Percentiles rank a stretch among this genome's conserved stretches.
phyloP scores from a whole-genome alignment of 116 monocot genomes.

The Phalaenopsis hybrid region DNA sequence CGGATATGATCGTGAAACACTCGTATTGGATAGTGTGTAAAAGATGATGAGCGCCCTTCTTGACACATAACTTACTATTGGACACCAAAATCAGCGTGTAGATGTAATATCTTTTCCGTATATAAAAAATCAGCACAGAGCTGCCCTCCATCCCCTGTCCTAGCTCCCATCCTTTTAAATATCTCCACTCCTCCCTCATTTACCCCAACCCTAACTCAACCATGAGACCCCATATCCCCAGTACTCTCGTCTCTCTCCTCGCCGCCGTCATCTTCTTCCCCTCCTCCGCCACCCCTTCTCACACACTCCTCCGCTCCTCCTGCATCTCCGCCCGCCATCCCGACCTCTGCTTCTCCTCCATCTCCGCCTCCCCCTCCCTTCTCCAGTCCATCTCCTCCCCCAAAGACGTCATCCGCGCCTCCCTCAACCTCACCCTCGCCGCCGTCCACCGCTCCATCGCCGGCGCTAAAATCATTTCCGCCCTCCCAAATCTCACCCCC shows the following conservation, averaged over 20 bases:
- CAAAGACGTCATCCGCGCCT: conserved; percentile 22
- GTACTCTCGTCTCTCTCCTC: background rate
- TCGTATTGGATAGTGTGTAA: no score
- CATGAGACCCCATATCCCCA: background rate
- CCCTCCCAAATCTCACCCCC: conserved; percentile 7
- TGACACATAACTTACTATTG: no score
- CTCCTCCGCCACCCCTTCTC: no score
- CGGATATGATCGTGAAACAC: no score
- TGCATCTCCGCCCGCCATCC: conserved; percentile 9
- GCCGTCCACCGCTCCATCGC: conserved; percentile 10
- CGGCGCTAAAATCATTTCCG: conserved; percentile 3
- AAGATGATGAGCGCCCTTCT: no score
- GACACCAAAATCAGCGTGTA: no score
- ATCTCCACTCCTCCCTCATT: background rate
- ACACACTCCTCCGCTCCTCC: conserved; percentile 5
- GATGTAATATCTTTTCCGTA: no score
- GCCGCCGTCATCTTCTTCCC: background rate
- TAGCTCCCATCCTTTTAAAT: background rate
- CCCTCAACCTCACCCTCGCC: conserved; percentile 17
- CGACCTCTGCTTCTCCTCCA: conserved; percentile 10
- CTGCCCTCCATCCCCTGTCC: background rate
- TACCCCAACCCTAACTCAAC: background rate
- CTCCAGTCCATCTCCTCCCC: conserved; percentile 14
- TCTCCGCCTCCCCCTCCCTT: conserved; percentile 11
- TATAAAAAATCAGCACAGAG: no score